phyloP scores from a whole-genome alignment of 345 rosid species.

The Gossypium ekmanianum region DNA sequence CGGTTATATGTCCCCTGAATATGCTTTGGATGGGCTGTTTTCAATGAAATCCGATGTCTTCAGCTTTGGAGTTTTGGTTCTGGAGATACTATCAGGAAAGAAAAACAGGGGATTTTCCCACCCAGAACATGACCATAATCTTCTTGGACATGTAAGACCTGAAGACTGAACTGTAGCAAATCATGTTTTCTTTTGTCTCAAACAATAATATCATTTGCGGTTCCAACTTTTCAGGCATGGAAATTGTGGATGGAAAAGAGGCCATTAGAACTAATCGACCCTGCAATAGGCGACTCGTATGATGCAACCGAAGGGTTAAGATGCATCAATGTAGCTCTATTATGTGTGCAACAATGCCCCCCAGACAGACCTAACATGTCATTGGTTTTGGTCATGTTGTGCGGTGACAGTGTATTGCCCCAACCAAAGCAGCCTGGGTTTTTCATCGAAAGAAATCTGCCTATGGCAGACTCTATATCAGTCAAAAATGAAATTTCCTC shows the following conservation, averaged over 20 bases:
- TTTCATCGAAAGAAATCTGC: constrained; percentile 13
- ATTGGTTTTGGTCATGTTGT: constrained; percentile 29
- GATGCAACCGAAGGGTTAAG: constrained; percentile 7
- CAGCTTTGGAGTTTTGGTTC: constrained; percentile 8
- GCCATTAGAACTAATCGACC: not conserved
- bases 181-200: not conserved
- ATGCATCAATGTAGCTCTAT: constrained; percentile 31
- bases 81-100: not conserved
- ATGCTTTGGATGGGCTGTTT: constrained; percentile 3
- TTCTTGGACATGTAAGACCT: constrained; percentile 11
- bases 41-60: constrained; percentile 15
- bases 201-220: not conserved
- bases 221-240: constrained; percentile 3
- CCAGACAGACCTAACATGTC: constrained; percentile 30
- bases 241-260: constrained; percentile 3
- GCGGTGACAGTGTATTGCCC: constrained; percentile 26
- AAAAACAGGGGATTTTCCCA: no score
- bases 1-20: constrained; percentile 16
- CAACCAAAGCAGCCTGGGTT: constrained; percentile 37
- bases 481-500: no score
- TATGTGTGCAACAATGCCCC: constrained; percentile 31
- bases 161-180: not conserved
- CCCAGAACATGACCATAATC: not conserved
- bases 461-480: not conserved
- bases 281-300: not conserved